A percentile compares a stretch with the other conserved stretches of the same genome.
These are phyloP conservation scores for Pleurozium schreberi DNA, from an alignment of 225 moss, liverwort and hornwort genomes.

Conservation along the genomic window DNA sequence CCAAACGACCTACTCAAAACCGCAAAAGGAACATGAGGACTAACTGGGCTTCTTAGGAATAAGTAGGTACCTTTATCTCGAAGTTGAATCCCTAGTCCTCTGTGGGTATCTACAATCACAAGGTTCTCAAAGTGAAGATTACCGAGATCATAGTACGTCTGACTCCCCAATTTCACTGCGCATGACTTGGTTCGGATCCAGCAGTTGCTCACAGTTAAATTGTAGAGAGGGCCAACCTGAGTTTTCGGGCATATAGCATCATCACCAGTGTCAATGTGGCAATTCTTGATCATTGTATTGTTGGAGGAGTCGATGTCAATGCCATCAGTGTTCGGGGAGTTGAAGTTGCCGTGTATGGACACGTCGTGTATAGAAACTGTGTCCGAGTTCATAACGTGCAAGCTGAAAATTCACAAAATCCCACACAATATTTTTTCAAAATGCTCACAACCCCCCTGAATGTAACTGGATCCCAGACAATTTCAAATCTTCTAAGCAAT, in stretches of 20 bases:
- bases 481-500: not conserved
- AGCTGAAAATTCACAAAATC: slow-evolving; percentile 31
- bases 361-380: slow-evolving; percentile 48
- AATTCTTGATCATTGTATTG: slow-evolving; percentile 63
- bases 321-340: slow-evolving; percentile 83
- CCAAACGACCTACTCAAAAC: not conserved
- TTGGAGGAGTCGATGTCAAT: slow-evolving; percentile 92
- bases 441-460: not conserved
- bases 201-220: slow-evolving; percentile 63
- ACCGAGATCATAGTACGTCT: slow-evolving; percentile 29
- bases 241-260: slow-evolving; percentile 82
- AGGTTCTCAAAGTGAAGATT: slow-evolving; percentile 68
- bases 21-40: not conserved
- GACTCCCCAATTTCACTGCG: slow-evolving; percentile 77
- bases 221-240: slow-evolving; percentile 34
- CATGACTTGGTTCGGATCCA: slow-evolving; percentile 93
- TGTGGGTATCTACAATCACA: slow-evolving; percentile 54
- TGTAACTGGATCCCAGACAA: not conserved
- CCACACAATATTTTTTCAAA: not conserved
- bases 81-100: slow-evolving; percentile 82
- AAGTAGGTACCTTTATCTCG: slow-evolving; percentile 51
- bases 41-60: not conserved
- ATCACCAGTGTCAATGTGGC: slow-evolving; percentile 81
- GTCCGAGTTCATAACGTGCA: slow-evolving; percentile 53
- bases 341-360: slow-evolving; percentile 67